Percentiles rank a stretch among this genome's conserved stretches.
Conservation (phyloP, 768 basidiomycete species). For the Jaapia argillacea region DNA sequence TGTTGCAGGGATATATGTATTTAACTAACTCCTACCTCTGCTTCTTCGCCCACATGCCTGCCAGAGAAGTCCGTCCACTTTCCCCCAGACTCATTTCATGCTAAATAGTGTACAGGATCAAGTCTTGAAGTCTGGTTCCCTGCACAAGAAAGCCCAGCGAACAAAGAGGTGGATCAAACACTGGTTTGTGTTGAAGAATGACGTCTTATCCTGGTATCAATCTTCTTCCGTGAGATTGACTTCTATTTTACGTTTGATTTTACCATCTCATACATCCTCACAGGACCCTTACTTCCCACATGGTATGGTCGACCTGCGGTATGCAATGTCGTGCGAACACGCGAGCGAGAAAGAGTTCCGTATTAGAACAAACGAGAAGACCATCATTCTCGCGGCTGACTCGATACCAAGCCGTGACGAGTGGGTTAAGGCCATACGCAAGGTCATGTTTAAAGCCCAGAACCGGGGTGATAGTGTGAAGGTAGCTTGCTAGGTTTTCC, state of each 20-base stretch:
- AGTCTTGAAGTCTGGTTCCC: constrained; percentile 83
- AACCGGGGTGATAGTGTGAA: constrained; percentile 96
- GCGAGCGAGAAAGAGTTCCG: constrained; percentile 71
- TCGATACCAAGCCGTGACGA: constrained; percentile 80
- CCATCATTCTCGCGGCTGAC: constrained; percentile 61
- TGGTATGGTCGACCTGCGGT: constrained; percentile 91
- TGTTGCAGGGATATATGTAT: constrained; percentile 97
- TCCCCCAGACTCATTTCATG: not conserved
- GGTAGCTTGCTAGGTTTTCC: constrained; percentile 28
- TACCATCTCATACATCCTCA: constrained; percentile 5
- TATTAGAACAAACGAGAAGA: constrained; percentile 74
- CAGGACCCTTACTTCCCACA: constrained; percentile 98
- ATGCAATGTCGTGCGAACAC: constrained; percentile 84
- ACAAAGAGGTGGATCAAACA: constrained; percentile 91
- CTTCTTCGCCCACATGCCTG: constrained; percentile 94
- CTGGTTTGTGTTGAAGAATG: constrained; percentile 96
- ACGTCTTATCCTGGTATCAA: constrained; percentile 94
- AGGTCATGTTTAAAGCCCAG: constrained; percentile 92
- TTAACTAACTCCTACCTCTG: constrained; percentile 88
- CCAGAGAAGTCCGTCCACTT: constrained; percentile 55
- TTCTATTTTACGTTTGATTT: not conserved
- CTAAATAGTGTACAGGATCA: constrained; percentile 50
- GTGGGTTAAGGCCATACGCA: constrained; percentile 93
- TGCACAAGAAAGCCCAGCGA: constrained; percentile 80
- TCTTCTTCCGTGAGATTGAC: constrained; percentile 64